Percentiles rank a stretch among this genome's conserved stretches.
Conservation (phyloP, 345 rosid genomes). For the Raphanus raphanistrum region DNA sequence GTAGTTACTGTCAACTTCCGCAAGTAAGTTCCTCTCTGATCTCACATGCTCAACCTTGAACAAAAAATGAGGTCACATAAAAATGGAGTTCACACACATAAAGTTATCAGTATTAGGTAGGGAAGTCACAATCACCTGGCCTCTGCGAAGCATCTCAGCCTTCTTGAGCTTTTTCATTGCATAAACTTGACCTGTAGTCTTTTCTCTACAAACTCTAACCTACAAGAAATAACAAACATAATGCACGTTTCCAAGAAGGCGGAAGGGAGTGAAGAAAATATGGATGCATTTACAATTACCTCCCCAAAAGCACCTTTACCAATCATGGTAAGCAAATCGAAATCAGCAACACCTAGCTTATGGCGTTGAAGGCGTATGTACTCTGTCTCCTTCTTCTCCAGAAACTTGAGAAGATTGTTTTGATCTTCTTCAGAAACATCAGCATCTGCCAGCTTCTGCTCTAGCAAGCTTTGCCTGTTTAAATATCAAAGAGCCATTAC, state of each 20-base stretch:
- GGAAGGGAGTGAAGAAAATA: no score
- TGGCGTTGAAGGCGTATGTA: slow-evolving; percentile 96
- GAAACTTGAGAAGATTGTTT: slow-evolving; percentile 76
- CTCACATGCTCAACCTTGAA: slow-evolving; percentile 64
- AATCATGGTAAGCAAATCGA: slow-evolving; percentile 78
- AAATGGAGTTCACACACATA: neutral
- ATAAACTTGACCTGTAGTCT: slow-evolving; percentile 81
- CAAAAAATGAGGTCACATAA: neutral
- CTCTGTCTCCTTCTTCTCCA: slow-evolving; percentile 95
- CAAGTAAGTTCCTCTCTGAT: slow-evolving; percentile 71
- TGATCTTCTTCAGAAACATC: slow-evolving; percentile 98
- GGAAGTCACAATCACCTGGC: slow-evolving; percentile 56
- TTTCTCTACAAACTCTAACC: slow-evolving; percentile 94
- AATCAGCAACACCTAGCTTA: slow-evolving; percentile 94
- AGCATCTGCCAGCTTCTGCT: slow-evolving; percentile 91
- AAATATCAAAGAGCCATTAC: slow-evolving; percentile 25
- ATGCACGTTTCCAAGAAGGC: no score
- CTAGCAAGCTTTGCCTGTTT: slow-evolving; percentile 65
- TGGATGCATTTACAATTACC: slow-evolving; percentile 50
- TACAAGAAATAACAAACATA: slow-evolving; percentile 24
- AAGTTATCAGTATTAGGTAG: neutral
- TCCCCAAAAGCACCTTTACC: slow-evolving; percentile 92
- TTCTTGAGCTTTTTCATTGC: slow-evolving; percentile 95
- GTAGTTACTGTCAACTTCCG: slow-evolving; percentile 62
- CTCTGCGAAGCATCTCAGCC: slow-evolving; percentile 98